A percentile compares a stretch with the other conserved stretches of the same genome.
These are phyloP conservation scores for Skeletonema tropicum DNA, from an alignment of 108 stramenopile genomes.

Conservation along the genomic window DNA sequence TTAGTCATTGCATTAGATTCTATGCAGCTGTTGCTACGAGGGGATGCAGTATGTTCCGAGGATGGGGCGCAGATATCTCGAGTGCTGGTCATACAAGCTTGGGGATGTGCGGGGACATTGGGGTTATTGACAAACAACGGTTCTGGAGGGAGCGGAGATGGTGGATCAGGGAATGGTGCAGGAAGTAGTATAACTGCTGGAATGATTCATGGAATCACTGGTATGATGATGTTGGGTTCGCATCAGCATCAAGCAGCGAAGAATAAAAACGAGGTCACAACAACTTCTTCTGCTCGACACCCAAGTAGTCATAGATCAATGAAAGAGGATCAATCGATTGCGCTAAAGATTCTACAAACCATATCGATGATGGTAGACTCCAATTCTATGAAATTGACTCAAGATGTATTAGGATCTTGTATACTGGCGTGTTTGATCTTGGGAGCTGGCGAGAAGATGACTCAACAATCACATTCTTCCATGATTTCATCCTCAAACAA, in stretches of 20 bases:
- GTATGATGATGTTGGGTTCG: slow-evolving; percentile 19
- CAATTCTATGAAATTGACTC: slow-evolving; percentile 31
- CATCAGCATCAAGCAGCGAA: slow-evolving; percentile 4
- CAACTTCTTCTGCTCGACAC: slow-evolving; percentile 6
- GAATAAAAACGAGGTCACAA: neutral
- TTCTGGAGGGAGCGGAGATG: slow-evolving; percentile 14
- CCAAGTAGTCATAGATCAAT: slow-evolving; percentile 26
- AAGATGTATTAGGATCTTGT: slow-evolving; percentile 46
- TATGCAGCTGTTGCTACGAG: slow-evolving; percentile 72
- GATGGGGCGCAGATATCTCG: slow-evolving; percentile 77
- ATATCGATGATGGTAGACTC: slow-evolving; percentile 56
- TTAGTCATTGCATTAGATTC: slow-evolving; percentile 70
- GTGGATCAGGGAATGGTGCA: neutral
- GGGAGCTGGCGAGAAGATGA: slow-evolving; percentile 28
- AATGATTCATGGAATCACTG: slow-evolving; percentile 16
- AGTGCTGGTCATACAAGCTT: slow-evolving; percentile 82
- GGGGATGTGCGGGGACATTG: slow-evolving; percentile 56
- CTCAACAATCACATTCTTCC: neutral
- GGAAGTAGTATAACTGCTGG: slow-evolving; percentile 28
- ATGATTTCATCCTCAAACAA: slow-evolving; percentile 11
- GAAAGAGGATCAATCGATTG: slow-evolving; percentile 54
- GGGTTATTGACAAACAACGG: slow-evolving; percentile 10
- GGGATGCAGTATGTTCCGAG: slow-evolving; percentile 77
- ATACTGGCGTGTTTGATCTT: slow-evolving; percentile 50
- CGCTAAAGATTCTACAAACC: slow-evolving; percentile 50